Evolutionary conservation across 2,329 filamentous ascomycete genomes (phyloP), one percentile per base, ranked within the genome.

Genomic region (Penicillium sp.): DNA sequence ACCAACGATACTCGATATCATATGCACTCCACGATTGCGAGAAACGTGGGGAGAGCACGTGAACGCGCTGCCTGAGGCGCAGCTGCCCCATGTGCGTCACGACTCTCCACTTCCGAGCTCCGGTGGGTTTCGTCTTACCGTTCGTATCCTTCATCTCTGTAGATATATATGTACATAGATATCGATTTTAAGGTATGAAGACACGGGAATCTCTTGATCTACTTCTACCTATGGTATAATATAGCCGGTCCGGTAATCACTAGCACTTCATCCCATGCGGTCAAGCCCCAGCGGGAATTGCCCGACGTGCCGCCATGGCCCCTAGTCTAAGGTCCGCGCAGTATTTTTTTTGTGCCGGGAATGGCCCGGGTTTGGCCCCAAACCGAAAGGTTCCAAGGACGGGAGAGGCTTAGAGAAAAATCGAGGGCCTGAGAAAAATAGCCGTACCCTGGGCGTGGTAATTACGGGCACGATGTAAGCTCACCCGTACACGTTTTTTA

Each of bases 101-200:
- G 55, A 56, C 59, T 57, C 55, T 62, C 57, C 59, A 62, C 58
- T 57, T 51, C 44, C 33, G 44, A 60, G 56, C 54, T 58, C 56
- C 50, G 53, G 51, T 56, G 55, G 55, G 48, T 54, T 56, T 31
- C 22, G 38, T 25, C 20, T 33, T 41, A 41, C 39, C 20, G 39
- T 25, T 41, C 20, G 38, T 24, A 14, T 24, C 24, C 38, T 24
- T 10, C 10, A 27, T 27, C 4, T 27, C 6, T 9, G 9, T 27
- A 27, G 25, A 27, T 8, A 27, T 2, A 28, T 3, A 28, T 9
- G 9, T 27, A 27, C 4, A 27, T 8, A 27, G 3, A 28, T 3
- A 28, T 28, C 7, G 27, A 10, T 28, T 28, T 2, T 10, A 8
- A 10, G 4, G 9, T 28, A 9, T 28, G 9, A 8, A 28, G 20